Conservation (phyloP, 2,329 filamentous ascomycete species). For the Trichoderma sp. region DNA sequence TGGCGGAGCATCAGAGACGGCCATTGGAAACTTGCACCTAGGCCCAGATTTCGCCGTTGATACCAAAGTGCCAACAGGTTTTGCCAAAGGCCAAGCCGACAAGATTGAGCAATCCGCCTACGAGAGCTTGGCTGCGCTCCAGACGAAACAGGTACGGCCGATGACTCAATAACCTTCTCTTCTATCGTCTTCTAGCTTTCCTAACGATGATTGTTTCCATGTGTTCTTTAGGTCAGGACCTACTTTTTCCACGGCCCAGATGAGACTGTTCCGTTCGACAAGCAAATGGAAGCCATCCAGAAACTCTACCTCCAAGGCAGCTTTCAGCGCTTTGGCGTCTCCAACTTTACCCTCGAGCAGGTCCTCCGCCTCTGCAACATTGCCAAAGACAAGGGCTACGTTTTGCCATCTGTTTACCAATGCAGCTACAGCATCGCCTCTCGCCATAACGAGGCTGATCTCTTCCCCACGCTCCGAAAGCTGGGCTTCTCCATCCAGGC, state of each 20-base stretch:
- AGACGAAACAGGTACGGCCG: background rate
- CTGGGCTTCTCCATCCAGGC: slow-evolving; percentile 49
- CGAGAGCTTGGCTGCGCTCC: slow-evolving; percentile 7
- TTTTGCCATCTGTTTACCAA: slow-evolving; percentile 49
- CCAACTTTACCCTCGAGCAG: slow-evolving; percentile 45
- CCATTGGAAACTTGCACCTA: background rate
- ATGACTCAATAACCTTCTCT: too few species aligned
- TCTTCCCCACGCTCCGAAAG: slow-evolving; percentile 48
- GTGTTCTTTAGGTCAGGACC: slow-evolving; percentile 37
- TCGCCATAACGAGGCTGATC: slow-evolving; percentile 40
- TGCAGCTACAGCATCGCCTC: slow-evolving; percentile 44
- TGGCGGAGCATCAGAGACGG: slow-evolving; percentile 10
- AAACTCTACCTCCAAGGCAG: slow-evolving; percentile 57
- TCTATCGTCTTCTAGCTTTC: background rate
- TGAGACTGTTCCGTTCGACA: slow-evolving; percentile 54
- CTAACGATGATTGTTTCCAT: background rate
- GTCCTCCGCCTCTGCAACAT: slow-evolving; percentile 42
- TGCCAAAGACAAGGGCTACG: slow-evolving; percentile 41
- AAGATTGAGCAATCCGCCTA: slow-evolving; percentile 17
- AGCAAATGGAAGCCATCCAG: slow-evolving; percentile 63
- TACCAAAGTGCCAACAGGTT: slow-evolving; percentile 20
- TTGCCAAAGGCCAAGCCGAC: background rate
- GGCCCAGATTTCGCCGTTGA: slow-evolving; percentile 10
- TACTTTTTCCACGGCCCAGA: slow-evolving; percentile 65
- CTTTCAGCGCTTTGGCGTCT: slow-evolving; percentile 47